These are phyloP conservation scores for Camelina neglecta DNA, from an alignment of 345 rosid genomes.

Conservation along the genomic window DNA sequence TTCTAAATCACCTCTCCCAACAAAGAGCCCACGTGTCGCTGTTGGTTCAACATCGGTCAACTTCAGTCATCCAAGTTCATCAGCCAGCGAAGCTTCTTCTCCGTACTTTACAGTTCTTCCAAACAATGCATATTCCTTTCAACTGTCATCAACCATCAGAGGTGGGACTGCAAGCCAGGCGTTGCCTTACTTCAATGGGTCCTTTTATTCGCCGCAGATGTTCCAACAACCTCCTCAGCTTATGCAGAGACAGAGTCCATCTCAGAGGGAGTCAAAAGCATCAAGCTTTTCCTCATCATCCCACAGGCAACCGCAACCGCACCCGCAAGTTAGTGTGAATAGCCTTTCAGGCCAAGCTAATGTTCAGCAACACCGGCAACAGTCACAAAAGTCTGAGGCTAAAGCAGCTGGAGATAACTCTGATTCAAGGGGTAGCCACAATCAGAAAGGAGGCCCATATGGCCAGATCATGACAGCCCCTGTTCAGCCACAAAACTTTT, in stretches of 20 bases:
- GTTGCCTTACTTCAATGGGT: slow-evolving; percentile 56
- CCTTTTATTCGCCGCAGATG: slow-evolving; percentile 59
- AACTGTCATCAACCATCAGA: slow-evolving; percentile 48
- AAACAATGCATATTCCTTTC: slow-evolving; percentile 53
- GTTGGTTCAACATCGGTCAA: slow-evolving; percentile 48
- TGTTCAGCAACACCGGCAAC: slow-evolving; percentile 48
- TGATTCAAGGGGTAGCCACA: slow-evolving; percentile 39
- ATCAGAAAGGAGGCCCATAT: slow-evolving; percentile 41
- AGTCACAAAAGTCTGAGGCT: slow-evolving; percentile 49
- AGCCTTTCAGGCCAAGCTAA: slow-evolving; percentile 40
- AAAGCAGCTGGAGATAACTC: slow-evolving; percentile 47
- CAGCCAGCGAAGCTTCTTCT: slow-evolving; percentile 47
- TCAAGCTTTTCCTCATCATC: slow-evolving; percentile 56
- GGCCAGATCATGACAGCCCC: slow-evolving; percentile 51
- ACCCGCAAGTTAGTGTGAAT: slow-evolving; percentile 41
- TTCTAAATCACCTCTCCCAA: slow-evolving; percentile 43
- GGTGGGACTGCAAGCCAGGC: slow-evolving; percentile 50
- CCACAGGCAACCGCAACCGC: slow-evolving; percentile 51
- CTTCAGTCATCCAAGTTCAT: slow-evolving; percentile 54
- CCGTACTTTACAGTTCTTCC: slow-evolving; percentile 56
- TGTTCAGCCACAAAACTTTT: slow-evolving; percentile 54
- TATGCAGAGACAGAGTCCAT: slow-evolving; percentile 50
- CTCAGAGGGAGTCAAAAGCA: slow-evolving; percentile 47
- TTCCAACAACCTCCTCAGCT: slow-evolving; percentile 56
- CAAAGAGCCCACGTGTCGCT: slow-evolving; percentile 40